phyloP scores from a whole-genome alignment of 192 early-diverging fungal genomes.

The Entomortierella chlamydospora region DNA sequence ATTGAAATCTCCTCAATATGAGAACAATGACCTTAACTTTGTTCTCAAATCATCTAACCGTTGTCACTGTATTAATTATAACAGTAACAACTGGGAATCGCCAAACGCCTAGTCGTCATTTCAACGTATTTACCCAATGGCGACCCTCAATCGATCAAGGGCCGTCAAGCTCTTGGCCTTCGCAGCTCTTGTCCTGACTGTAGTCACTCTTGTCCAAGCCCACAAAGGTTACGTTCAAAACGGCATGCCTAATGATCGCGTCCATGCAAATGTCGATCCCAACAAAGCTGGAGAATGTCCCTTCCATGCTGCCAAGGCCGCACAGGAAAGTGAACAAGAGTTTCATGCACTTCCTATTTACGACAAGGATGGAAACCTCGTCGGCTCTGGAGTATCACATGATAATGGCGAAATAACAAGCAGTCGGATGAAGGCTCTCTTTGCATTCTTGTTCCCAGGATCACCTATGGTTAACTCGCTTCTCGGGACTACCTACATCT shows the following conservation, averaged over 20 bases:
- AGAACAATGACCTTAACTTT: neutral
- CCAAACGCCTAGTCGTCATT: neutral
- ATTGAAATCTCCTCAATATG: neutral
- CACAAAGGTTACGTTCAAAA: constrained; percentile 14
- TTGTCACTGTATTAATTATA: neutral
- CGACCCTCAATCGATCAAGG: constrained; percentile 34
- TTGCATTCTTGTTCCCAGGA: constrained; percentile 69
- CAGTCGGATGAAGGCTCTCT: constrained; percentile 57
- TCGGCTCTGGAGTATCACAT: constrained; percentile 16
- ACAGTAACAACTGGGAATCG: neutral
- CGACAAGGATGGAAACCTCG: constrained; percentile 35
- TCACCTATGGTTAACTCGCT: constrained; percentile 71
- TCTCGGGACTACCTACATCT: constrained; percentile 83
- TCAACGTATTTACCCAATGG: constrained; percentile 11
- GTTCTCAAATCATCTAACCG: neutral
- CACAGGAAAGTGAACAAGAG: constrained; percentile 16
- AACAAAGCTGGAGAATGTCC: constrained; percentile 33
- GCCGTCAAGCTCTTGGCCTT: constrained; percentile 23
- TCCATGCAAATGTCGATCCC: constrained; percentile 44
- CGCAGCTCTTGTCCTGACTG: constrained; percentile 5
- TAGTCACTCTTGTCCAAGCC: constrained; percentile 28
- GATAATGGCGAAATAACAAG: constrained; percentile 1
- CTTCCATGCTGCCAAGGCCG: constrained; percentile 19
- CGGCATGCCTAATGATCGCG: constrained; percentile 31
- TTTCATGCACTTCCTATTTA: constrained; percentile 37